Percentiles rank a stretch among this genome's conserved stretches.
These are phyloP conservation scores for Entelexis paramagnoliae DNA, from an alignment of 1,139 yeast genomes.

Conservation along the genomic window DNA sequence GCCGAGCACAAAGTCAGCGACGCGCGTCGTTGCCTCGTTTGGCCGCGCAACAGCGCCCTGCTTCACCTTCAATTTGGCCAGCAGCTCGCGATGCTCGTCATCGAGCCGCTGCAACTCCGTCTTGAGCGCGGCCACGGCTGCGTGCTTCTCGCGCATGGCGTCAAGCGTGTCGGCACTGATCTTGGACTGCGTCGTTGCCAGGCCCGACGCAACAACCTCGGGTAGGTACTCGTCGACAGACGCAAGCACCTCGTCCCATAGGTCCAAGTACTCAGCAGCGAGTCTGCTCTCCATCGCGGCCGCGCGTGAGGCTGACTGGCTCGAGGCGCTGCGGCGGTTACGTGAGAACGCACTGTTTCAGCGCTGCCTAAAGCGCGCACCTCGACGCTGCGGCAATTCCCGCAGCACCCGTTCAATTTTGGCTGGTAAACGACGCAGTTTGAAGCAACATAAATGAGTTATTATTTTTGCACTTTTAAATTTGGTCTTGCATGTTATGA, in stretches of 20 bases:
- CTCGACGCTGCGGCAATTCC: no score
- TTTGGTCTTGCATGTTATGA: no score
- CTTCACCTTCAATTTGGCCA: constrained; percentile 1
- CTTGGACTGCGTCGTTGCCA: constrained; percentile 11
- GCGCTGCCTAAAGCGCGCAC: no score
- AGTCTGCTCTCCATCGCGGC: background rate
- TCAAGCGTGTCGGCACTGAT: constrained; percentile 16
- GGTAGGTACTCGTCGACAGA: constrained; percentile 12
- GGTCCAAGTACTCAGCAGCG: constrained; percentile 15
- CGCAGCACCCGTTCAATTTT: no score
- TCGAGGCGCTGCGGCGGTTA: background rate
- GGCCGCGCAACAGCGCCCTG: background rate
- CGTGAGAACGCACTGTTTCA: no score
- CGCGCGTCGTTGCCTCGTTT: constrained; percentile 11
- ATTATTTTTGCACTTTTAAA: no score
- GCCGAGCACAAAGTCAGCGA: constrained; percentile 19
- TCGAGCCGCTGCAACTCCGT: constrained; percentile 12
- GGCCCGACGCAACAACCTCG: constrained; percentile 9
- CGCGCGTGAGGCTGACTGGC: background rate
- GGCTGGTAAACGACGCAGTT: no score
- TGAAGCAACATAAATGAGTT: no score
- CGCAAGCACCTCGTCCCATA: constrained; percentile 13
- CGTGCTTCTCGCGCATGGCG: constrained; percentile 5
- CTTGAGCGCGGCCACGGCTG: background rate
- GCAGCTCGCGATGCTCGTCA: constrained; percentile 5